Percentiles rank a stretch among this genome's conserved stretches.
These are phyloP conservation scores for Aciculosporium take DNA, from an alignment of 2,329 filamentous ascomycete species.

Conservation along the genomic window DNA sequence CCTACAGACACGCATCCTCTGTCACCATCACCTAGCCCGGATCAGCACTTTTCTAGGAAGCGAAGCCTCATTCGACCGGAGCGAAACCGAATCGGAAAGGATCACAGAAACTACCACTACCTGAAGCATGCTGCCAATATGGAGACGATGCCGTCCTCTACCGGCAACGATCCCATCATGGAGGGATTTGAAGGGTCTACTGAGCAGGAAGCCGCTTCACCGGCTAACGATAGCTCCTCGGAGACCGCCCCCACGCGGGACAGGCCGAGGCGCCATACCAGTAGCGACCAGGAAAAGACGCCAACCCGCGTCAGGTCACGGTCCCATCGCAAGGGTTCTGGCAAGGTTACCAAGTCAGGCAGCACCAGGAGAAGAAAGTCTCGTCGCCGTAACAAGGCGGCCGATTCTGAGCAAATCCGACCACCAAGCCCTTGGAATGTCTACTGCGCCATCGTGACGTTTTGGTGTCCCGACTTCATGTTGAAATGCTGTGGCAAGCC, in stretches of 20 bases:
- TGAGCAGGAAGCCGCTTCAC: constrained; percentile 32
- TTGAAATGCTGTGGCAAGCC: constrained; percentile 76
- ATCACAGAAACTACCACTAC: constrained; percentile 93
- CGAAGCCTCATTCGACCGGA: constrained; percentile 82
- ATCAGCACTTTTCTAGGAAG: constrained; percentile 47
- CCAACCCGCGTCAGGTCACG: constrained; percentile 14
- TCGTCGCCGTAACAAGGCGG: constrained; percentile 30
- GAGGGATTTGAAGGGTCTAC: constrained; percentile 61
- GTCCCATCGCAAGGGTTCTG: constrained; percentile 33
- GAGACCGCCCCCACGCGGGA: constrained; percentile 27
- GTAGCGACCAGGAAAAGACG: constrained; percentile 20
- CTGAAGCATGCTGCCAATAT: constrained; percentile 89
- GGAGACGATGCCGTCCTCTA: constrained; percentile 77
- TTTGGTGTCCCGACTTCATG: constrained; percentile 82
- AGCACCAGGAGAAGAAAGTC: constrained; percentile 31
- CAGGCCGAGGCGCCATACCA: constrained; percentile 20
- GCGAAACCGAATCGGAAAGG: constrained; percentile 66
- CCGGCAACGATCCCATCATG: constrained; percentile 76
- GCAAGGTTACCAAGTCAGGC: constrained; percentile 39
- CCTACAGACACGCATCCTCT: constrained; percentile 42
- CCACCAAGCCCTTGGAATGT: constrained; percentile 88
- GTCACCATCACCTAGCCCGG: constrained; percentile 23
- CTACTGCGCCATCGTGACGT: constrained; percentile 87
- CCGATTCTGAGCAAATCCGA: constrained; percentile 48
- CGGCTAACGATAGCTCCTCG: constrained; percentile 30